Conservation (phyloP, 805 yeast genomes). For the Candida tibetensis region DNA sequence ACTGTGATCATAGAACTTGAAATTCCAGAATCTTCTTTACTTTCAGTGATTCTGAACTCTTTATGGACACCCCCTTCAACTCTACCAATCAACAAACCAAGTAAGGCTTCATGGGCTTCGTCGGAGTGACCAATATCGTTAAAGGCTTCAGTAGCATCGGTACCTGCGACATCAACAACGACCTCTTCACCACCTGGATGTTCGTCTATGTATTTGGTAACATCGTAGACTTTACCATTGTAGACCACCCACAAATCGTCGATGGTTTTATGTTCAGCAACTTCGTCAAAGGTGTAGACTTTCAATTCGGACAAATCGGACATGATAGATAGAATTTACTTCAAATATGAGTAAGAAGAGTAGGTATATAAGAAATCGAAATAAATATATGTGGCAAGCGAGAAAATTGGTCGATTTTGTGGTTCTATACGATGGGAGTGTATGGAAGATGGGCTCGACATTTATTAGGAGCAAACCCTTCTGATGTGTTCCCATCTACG, state of each 20-base stretch:
- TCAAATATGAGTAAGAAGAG: too few relatives aligned
- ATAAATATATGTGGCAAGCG: background rate
- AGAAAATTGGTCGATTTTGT: background rate
- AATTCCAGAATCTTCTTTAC: slow-evolving; percentile 17
- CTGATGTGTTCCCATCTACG: too few relatives aligned
- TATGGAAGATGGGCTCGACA: background rate
- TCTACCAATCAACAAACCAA: slow-evolving; percentile 69
- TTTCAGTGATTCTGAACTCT: slow-evolving; percentile 20
- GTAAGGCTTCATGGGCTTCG: slow-evolving; percentile 81
- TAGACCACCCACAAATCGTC: slow-evolving; percentile 45
- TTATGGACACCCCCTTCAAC: slow-evolving; percentile 59
- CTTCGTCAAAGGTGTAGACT: slow-evolving; percentile 54
- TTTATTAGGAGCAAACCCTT: too few relatives aligned
- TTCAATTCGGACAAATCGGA: slow-evolving; percentile 25
- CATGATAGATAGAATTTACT: slow-evolving; percentile 2
- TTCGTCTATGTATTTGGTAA: slow-evolving; percentile 41
- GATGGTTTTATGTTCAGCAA: slow-evolving; percentile 36
- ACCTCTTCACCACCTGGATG: slow-evolving; percentile 52
- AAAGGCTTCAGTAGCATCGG: slow-evolving; percentile 46
- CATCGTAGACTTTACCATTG: slow-evolving; percentile 44
- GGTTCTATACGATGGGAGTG: background rate
- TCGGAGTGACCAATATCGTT: slow-evolving; percentile 95
- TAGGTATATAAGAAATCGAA: background rate
- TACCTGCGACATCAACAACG: slow-evolving; percentile 41
- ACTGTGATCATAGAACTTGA: slow-evolving; percentile 31